Evolutionary conservation across 208 protist species (phyloP).

Genomic region (Wallacemonas rigidus): DNA sequence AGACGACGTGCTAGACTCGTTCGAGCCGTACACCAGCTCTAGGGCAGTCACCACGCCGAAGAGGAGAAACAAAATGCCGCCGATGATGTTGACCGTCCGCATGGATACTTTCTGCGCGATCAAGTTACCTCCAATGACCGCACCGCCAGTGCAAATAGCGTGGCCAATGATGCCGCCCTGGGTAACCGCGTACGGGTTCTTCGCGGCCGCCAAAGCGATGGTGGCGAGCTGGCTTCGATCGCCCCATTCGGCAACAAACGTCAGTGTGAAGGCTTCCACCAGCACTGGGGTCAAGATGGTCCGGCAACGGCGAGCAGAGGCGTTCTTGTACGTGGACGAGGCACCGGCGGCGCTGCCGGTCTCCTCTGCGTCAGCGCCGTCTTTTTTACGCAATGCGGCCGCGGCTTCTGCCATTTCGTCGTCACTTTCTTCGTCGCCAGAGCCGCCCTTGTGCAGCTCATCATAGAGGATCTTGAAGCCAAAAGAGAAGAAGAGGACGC

Average conservation of each 20-base stretch:
- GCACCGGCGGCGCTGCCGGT: constrained; percentile 40
- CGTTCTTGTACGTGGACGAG: constrained; percentile 42
- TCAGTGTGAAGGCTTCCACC: constrained; percentile 94
- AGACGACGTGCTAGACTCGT: constrained; percentile 25
- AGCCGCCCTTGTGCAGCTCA: constrained; percentile 50
- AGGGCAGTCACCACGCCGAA: constrained; percentile 72
- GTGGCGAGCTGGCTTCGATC: constrained; percentile 97
- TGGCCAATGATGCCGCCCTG: constrained; percentile 94
- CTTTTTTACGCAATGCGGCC: constrained; percentile 72
- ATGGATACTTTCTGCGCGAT: constrained; percentile 80
- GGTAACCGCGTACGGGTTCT: constrained; percentile 94
- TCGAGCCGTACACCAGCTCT: constrained; percentile 45
- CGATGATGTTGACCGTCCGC: constrained; percentile 76
- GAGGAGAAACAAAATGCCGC: constrained; percentile 81
- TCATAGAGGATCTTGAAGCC: constrained; percentile 89
- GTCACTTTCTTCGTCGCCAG: constrained; percentile 68
- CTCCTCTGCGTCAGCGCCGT: constrained; percentile 68
- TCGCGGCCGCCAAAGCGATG: constrained; percentile 90
- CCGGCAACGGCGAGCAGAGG: constrained; percentile 50
- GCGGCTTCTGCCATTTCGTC: constrained; percentile 91
- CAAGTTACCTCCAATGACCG: constrained; percentile 90
- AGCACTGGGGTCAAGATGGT: constrained; percentile 72
- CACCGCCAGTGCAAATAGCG: constrained; percentile 92
- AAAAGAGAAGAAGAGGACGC: constrained; percentile 91
- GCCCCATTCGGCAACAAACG: constrained; percentile 98